phyloP scores from a whole-genome alignment of 345 rosid genomes.

The Conringia planisiliqua region DNA sequence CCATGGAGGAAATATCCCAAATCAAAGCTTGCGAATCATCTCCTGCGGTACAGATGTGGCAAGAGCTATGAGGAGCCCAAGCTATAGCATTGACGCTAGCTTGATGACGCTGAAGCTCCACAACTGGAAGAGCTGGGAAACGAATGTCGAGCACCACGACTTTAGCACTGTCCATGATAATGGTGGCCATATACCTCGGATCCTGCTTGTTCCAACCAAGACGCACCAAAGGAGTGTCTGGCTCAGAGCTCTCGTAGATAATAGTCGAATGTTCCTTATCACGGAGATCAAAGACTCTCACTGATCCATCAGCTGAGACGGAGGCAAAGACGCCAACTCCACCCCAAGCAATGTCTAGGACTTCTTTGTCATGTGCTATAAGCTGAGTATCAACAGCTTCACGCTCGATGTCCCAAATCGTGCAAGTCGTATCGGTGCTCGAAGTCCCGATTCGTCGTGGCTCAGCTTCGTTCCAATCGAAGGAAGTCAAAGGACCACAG shows the following conservation, averaged over 20 bases:
- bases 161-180: conserved; percentile 90
- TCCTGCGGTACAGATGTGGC: conserved; percentile 94
- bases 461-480: conserved; percentile 99
- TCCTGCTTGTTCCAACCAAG: conserved; percentile 99
- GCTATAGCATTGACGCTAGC: conserved; percentile 89
- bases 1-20: conserved; percentile 97
- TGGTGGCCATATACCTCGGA: conserved; percentile 94
- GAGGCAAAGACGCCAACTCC: conserved; percentile 91
- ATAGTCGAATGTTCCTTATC: conserved; percentile 92
- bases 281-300: conserved; percentile 78
- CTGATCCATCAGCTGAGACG: conserved; percentile 90
- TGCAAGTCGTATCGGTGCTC: conserved; percentile 87
- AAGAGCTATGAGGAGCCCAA: conserved; percentile 97
- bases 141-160: conserved; percentile 93
- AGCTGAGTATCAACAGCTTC: conserved; percentile 92
- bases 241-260: conserved; percentile 89
- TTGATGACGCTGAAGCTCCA: conserved; percentile 88
- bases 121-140: conserved; percentile 85
- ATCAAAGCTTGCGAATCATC: conserved; percentile 95
- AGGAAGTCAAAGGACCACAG: conserved; percentile 91
- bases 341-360: conserved; percentile 95
- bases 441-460: conserved; percentile 88
- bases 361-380: conserved; percentile 95
- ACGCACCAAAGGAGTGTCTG: conserved; percentile 83
- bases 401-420: conserved; percentile 87